Conservation (phyloP, 2,329 filamentous ascomycete species). For the Penicillium sp. region DNA sequence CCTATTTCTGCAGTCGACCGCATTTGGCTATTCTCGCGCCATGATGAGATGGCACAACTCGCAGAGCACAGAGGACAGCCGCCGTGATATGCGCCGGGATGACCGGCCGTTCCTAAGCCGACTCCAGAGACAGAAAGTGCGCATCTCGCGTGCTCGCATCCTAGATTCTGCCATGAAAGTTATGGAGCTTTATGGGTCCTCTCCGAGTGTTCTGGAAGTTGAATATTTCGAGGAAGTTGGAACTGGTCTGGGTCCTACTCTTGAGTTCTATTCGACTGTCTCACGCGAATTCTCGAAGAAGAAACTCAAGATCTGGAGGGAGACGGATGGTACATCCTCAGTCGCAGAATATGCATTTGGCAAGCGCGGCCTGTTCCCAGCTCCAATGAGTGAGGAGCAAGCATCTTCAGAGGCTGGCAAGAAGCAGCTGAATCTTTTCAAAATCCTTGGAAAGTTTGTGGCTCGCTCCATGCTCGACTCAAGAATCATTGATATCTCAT, state of each 20-base stretch:
- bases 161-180: conserved; percentile 96
- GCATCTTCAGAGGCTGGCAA: conserved; percentile 74
- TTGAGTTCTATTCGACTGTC: conserved; percentile 97
- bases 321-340: conserved; percentile 71
- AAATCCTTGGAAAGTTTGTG: conserved; percentile 92
- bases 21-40: conserved; percentile 94
- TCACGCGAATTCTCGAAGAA: conserved; percentile 97
- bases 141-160: conserved; percentile 91
- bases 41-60: conserved; percentile 98
- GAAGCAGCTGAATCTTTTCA: conserved; percentile 84
- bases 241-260: conserved; percentile 87
- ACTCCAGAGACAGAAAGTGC: conserved; percentile 94
- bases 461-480: conserved; percentile 98
- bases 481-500: conserved; percentile 93
- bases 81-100: conserved; percentile 78
- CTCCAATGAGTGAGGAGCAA: conserved; percentile 80
- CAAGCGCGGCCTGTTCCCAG: conserved; percentile 81
- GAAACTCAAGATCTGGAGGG: conserved; percentile 94
- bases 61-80: conserved; percentile 74
- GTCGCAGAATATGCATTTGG: conserved; percentile 80
- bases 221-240: conserved; percentile 99
- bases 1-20: conserved; percentile 94
- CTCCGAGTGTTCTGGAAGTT: conserved; percentile 91
- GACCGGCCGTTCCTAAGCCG: conserved; percentile 88
- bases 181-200: conserved; percentile 97